Percentiles rank a stretch among this genome's conserved stretches.
Evolutionary conservation across 2,329 filamentous ascomycete genomes (phyloP).

Genomic region (Talaromyces sp.): DNA sequence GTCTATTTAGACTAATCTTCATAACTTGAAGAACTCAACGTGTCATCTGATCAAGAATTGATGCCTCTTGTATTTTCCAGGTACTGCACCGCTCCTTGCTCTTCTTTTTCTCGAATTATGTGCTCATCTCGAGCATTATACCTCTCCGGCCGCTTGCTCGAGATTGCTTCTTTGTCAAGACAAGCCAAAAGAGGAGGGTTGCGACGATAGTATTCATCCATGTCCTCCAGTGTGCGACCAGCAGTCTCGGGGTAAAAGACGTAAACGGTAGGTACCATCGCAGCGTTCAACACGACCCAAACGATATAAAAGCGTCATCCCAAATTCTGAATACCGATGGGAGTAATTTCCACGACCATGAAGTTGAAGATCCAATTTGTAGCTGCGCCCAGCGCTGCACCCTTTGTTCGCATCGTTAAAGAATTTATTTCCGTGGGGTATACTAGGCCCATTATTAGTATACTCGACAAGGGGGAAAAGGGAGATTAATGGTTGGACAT

Average conservation of each 20-base stretch:
- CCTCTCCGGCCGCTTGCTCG: constrained; percentile 6
- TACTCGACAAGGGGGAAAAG: neutral
- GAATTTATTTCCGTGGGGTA: constrained; percentile 41
- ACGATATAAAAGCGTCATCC: constrained; percentile 42
- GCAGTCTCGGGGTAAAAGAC: constrained; percentile 14
- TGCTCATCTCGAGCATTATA: constrained; percentile 9
- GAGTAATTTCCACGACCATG: constrained; percentile 47
- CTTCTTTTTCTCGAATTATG: constrained; percentile 11
- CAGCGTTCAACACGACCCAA: constrained; percentile 10
- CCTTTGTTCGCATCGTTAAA: constrained; percentile 33
- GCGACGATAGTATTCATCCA: constrained; percentile 15
- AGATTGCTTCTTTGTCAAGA: constrained; percentile 14
- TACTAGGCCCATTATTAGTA: constrained; percentile 11
- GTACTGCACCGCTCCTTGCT: neutral
- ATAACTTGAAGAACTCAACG: no score
- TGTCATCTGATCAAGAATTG: neutral
- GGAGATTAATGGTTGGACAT: neutral
- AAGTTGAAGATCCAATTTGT: constrained; percentile 26
- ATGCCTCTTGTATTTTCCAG: neutral
- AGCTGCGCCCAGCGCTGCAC: constrained; percentile 7
- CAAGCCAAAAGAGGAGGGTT: constrained; percentile 10
- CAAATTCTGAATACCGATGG: constrained; percentile 44
- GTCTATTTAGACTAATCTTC: no score
- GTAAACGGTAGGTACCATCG: constrained; percentile 11
- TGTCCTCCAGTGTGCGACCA: constrained; percentile 13